These are phyloP conservation scores for Clarireedia sp. DNA, from an alignment of 2,329 filamentous ascomycete genomes.

Conservation along the genomic window DNA sequence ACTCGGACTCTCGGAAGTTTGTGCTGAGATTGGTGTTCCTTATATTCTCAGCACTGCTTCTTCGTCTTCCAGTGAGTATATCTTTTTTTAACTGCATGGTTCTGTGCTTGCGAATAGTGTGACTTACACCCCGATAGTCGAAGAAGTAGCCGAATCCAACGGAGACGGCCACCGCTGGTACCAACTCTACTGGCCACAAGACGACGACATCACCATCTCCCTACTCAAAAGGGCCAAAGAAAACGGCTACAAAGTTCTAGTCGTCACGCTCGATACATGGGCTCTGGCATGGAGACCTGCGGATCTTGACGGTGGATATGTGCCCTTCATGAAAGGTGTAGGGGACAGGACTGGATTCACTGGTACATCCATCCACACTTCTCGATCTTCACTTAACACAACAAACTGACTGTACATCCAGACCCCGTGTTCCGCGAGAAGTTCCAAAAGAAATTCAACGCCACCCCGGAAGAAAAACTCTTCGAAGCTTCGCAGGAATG, in stretches of 20 bases:
- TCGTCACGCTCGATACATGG: conserved; percentile 68
- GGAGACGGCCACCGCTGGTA: conserved; percentile 55
- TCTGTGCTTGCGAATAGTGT: background rate
- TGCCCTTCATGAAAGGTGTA: conserved; percentile 50
- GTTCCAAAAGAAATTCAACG: conserved; percentile 44
- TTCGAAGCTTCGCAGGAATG: conserved; percentile 44
- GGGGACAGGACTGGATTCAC: conserved; percentile 56
- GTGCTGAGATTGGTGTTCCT: conserved; percentile 51
- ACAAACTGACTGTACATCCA: background rate
- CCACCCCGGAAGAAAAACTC: conserved; percentile 36
- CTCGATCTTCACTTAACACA: background rate
- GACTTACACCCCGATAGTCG: conserved; percentile 39
- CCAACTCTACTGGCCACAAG: conserved; percentile 67
- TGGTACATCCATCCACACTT: background rate
- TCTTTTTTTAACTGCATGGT: too few relatives aligned
- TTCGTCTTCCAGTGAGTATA: conserved; percentile 14
- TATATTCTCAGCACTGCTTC: conserved; percentile 62
- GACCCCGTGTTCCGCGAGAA: conserved; percentile 58
- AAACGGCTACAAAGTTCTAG: conserved; percentile 55
- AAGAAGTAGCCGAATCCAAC: conserved; percentile 55
- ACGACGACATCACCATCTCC: conserved; percentile 57
- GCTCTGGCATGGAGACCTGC: conserved; percentile 59
- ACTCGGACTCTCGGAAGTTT: conserved; percentile 54
- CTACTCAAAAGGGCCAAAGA: conserved; percentile 53
- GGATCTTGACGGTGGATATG: conserved; percentile 56